These are phyloP conservation scores for Agaricus subrufescens DNA, from an alignment of 768 basidiomycete species.

Conservation along the genomic window DNA sequence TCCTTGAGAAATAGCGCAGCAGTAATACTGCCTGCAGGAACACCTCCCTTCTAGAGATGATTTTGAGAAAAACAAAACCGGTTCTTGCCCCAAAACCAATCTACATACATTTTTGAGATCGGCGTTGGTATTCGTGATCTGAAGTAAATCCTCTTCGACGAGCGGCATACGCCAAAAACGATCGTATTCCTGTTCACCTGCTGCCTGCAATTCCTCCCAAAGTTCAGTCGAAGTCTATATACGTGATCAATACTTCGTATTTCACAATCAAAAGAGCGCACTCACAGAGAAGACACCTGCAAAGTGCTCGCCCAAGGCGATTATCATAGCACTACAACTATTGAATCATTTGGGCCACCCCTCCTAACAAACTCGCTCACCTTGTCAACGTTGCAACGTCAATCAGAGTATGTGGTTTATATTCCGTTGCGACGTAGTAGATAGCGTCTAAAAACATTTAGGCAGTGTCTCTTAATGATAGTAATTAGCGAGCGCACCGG, in stretches of 20 bases:
- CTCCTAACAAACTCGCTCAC: constrained; percentile 27
- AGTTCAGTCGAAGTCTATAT: constrained; percentile 66
- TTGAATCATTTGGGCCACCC: not conserved
- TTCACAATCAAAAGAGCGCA: not conserved
- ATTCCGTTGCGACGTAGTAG: constrained; percentile 74
- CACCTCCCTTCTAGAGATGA: constrained; percentile 60
- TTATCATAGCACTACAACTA: constrained; percentile 53
- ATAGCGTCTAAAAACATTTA: constrained; percentile 55
- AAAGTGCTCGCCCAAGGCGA: constrained; percentile 73
- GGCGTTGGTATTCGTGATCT: constrained; percentile 74
- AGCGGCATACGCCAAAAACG: constrained; percentile 91
- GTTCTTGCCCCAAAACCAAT: no score
- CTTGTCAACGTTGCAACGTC: constrained; percentile 88
- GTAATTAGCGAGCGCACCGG: constrained; percentile 38
- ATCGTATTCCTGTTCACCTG: constrained; percentile 73
- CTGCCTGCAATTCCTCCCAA: constrained; percentile 63
- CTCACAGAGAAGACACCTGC: constrained; percentile 75
- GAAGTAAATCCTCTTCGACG: constrained; percentile 72
- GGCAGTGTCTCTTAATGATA: not conserved
- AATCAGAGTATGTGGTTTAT: constrained; percentile 76
- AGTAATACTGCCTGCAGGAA: constrained; percentile 66
- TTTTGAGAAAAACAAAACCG: not conserved
- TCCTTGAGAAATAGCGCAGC: constrained; percentile 88
- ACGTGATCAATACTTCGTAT: not conserved
- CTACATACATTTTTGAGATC: constrained; percentile 70